These are phyloP conservation scores for Cladosporium sphaerospermum DNA, from an alignment of 2,329 filamentous ascomycete species.

Conservation along the genomic window DNA sequence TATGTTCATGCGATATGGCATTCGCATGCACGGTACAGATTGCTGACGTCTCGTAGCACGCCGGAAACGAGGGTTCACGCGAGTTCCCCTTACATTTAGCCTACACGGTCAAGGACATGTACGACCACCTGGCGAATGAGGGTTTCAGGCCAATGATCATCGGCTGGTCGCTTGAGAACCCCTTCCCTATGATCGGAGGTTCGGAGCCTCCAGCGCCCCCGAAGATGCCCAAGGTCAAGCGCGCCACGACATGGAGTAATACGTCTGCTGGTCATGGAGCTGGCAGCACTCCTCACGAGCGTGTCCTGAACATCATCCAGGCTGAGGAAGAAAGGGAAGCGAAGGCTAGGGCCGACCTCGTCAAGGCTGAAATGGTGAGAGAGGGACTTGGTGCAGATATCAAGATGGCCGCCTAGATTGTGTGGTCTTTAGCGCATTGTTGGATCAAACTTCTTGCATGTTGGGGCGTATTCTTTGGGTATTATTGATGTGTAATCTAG, in stretches of 20 bases:
- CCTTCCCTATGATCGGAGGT: constrained; percentile 30
- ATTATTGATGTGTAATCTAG: background rate
- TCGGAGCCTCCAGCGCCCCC: constrained; percentile 23
- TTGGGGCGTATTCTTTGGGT: background rate
- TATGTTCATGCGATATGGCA: background rate
- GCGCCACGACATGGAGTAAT: constrained; percentile 23
- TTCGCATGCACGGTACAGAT: too few relatives aligned
- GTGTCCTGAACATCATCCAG: constrained; percentile 29
- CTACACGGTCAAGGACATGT: constrained; percentile 29
- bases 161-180: constrained; percentile 29
- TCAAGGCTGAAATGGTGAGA: constrained; percentile 8
- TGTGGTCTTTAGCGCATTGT: background rate
- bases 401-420: constrained; percentile 3
- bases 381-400: constrained; percentile 5
- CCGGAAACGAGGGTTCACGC: constrained; percentile 25
- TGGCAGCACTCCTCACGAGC: constrained; percentile 24
- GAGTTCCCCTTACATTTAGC: constrained; percentile 26
- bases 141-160: constrained; percentile 29
- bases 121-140: constrained; percentile 25
- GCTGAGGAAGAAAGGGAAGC: constrained; percentile 27
- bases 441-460: too few relatives aligned
- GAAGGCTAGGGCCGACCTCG: constrained; percentile 16
- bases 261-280: constrained; percentile 22
- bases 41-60: constrained; percentile 20
- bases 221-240: constrained; percentile 18